Percentiles rank a stretch among this genome's conserved stretches.
Conservation (phyloP, 768 basidiomycete species). For the Russula earlei region DNA sequence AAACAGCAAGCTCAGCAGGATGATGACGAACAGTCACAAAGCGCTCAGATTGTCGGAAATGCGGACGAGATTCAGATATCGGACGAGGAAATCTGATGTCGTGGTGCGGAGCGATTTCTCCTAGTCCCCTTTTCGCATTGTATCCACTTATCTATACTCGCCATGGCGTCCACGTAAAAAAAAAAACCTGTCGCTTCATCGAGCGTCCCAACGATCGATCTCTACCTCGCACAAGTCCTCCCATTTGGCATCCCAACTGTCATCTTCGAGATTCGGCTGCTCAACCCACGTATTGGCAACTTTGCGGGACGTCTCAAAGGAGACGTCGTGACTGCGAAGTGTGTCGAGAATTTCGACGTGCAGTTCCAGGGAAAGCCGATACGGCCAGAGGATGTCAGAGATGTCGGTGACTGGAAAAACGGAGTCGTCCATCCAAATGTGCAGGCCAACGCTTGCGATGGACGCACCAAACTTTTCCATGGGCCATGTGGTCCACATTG, state of each 20-base stretch:
- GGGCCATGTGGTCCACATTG: conserved; percentile 77
- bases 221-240: conserved; percentile 73
- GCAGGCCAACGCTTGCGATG: neutral
- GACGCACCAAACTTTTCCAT: conserved; percentile 64
- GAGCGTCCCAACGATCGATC: conserved; percentile 57
- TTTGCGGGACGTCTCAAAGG: conserved; percentile 61
- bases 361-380: conserved; percentile 54
- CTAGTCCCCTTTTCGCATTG: neutral
- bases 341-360: conserved; percentile 47
- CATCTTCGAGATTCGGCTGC: conserved; percentile 57
- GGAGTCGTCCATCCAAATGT: neutral
- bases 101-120: conserved; percentile 17
- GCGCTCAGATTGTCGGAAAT: conserved; percentile 34
- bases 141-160: neutral
- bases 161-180: neutral
- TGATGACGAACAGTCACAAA: conserved; percentile 13
- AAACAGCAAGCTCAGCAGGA: conserved; percentile 36
- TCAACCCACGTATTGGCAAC: conserved; percentile 58
- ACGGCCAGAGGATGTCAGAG: conserved; percentile 47
- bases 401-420: conserved; percentile 40
- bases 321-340: conserved; percentile 53
- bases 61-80: conserved; percentile 84
- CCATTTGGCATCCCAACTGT: conserved; percentile 63
- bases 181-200: conserved; percentile 8
- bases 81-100: conserved; percentile 47